Conservation (phyloP, 1,284 basidiomycete species). For the Gomphus bonarii region DNA sequence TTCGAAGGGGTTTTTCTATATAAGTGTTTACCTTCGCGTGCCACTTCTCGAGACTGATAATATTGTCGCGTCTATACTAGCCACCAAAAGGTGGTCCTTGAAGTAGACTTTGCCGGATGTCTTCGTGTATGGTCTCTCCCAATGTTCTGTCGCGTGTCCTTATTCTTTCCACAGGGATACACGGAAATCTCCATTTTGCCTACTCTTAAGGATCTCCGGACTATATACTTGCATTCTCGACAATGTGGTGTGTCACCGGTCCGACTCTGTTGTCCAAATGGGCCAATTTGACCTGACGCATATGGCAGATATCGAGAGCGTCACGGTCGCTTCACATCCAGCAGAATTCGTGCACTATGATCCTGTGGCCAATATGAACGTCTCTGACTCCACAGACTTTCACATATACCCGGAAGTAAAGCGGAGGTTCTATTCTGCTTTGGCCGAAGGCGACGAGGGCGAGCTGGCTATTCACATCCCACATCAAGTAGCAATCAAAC, state of each 20-base stretch:
- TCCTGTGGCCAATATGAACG: constrained; percentile 59
- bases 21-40: constrained; percentile 42
- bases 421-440: constrained; percentile 82
- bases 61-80: constrained; percentile 54
- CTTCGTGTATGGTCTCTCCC: constrained; percentile 48
- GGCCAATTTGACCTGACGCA: constrained; percentile 12
- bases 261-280: constrained; percentile 2
- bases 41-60: constrained; percentile 32
- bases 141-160: constrained; percentile 10
- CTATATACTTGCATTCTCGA: constrained; percentile 78
- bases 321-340: constrained; percentile 56
- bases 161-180: constrained; percentile 53
- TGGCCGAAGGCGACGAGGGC: constrained; percentile 87
- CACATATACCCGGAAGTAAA: constrained; percentile 92
- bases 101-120: constrained; percentile 76
- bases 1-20: constrained; percentile 75
- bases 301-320: constrained; percentile 56
- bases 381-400: constrained; percentile 70
- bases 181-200: constrained; percentile 86
- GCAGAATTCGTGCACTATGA: constrained; percentile 73
- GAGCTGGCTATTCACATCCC: constrained; percentile 90
- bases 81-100: constrained; percentile 86
- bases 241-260: constrained; percentile 57
- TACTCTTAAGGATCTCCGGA: constrained; percentile 61
- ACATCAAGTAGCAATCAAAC: constrained; percentile 62